Conservation (phyloP, 2,329 filamentous ascomycete species). For the Beauveria brongniartii region DNA sequence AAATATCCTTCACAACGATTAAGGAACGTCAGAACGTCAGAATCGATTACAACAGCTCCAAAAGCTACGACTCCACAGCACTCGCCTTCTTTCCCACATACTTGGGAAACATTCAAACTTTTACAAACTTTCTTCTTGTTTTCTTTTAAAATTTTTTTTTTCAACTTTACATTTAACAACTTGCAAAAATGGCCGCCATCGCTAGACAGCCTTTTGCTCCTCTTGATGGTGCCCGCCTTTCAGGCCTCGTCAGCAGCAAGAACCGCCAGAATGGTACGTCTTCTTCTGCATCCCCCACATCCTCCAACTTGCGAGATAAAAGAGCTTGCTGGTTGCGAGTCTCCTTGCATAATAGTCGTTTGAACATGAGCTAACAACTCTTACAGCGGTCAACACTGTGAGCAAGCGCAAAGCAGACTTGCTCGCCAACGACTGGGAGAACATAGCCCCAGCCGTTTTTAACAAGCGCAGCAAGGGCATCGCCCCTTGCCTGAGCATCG, state of each 20-base stretch:
- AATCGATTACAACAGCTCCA: not conserved
- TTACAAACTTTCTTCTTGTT: not conserved
- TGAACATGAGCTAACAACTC: constrained; percentile 2
- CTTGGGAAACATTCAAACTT: not conserved
- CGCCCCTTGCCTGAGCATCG: constrained; percentile 34
- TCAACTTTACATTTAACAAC: not conserved
- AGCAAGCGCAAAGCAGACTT: constrained; percentile 51
- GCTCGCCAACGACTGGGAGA: constrained; percentile 47
- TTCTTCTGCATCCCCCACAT: not conserved
- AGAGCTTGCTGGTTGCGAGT: not conserved
- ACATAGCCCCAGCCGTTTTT: constrained; percentile 50
- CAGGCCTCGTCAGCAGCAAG: constrained; percentile 65
- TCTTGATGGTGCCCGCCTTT: constrained; percentile 59
- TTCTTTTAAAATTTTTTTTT: not conserved
- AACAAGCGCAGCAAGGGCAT: constrained; percentile 52
- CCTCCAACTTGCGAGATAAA: not conserved
- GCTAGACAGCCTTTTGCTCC: constrained; percentile 69
- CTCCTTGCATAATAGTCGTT: not conserved
- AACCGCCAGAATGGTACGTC: constrained; percentile 66
- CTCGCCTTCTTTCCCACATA: not conserved
- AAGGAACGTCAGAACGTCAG: not conserved
- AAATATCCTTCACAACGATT: not conserved
- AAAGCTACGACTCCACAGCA: not conserved
- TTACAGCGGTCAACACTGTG: constrained; percentile 33
- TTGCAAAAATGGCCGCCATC: constrained; percentile 42